Base-by-base conservation (phyloP, 441 rosid species). In the Populus tomentosa region DNA sequence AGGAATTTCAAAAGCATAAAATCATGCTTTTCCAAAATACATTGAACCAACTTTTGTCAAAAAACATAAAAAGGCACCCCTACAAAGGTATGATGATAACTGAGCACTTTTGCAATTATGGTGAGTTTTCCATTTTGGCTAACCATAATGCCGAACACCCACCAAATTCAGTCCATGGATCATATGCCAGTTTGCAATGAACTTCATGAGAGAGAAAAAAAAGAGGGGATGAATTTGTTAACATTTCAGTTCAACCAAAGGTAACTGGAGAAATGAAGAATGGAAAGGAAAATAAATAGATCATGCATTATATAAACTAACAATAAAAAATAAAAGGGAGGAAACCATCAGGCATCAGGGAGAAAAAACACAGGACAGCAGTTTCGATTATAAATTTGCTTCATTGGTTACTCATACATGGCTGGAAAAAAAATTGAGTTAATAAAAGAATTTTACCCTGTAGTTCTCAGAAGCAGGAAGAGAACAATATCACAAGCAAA, bases 361-460 rank as follows among this genome's bases (percentile, higher is more conserved):
- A 61, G 67, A 20, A 21, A 28, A 21, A 59, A 73, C 53, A 70
- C 53, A 62, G 20, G 42, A 81, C 18, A 4, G 65, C 32, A 23
- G 20, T 56, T 21, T 69, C 67, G 68, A 69, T 71, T 77, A 71
- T 74, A 77, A 79, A 67, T 77, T 80, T 80, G 80, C 71, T 79
- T 77, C 67, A 82, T 77, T 77, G 82, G 73, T 81, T 63, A 70
- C 80, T 73, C 67, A 50, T 79, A 81, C 74, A 74, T 67, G 66
- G 50, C 69, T 53, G 56, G 69, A 80, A 72, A 38, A 77, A 71
- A 79, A 64, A 35, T 32, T 70, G 65, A 67, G 80, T 84, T 63
- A 78, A 84, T 75, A 71, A 86, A 86, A 82, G 88, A 86, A 88
- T 84, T 81, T 75, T 83, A 70, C 66, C 82, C n/a, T 72, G 72